Percentiles rank a stretch among this genome's conserved stretches.
phyloP scores from a whole-genome alignment of 768 basidiomycete genomes.

The Trichaptum fuscoviolaceum region DNA sequence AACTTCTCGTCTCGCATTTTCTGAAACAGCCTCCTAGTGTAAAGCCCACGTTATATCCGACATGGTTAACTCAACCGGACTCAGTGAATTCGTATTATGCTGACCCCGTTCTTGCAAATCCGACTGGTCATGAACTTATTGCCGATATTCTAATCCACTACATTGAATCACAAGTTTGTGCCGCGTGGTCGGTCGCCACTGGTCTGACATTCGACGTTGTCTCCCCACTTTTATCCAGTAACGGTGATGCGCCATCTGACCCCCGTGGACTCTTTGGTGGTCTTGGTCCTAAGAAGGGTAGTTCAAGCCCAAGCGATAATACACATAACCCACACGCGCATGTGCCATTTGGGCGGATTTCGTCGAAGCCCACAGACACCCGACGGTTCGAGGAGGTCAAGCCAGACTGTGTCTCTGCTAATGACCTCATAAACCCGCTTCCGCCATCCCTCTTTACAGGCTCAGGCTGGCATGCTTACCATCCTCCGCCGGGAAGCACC shows the following conservation, averaged over 20 bases:
- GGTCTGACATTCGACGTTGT: conserved; percentile 61
- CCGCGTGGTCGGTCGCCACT: conserved; percentile 71
- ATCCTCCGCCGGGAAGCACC: conserved; percentile 48
- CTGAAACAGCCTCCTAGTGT: conserved; percentile 35
- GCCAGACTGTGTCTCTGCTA: conserved; percentile 93
- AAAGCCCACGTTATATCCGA: conserved; percentile 76
- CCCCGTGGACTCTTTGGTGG: conserved; percentile 78
- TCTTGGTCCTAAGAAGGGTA: conserved; percentile 77
- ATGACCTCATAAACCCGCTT: conserved; percentile 95
- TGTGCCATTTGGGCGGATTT: conserved; percentile 73
- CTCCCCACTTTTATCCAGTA: conserved; percentile 33
- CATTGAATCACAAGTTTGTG: conserved; percentile 85
- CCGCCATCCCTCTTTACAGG: conserved; percentile 93
- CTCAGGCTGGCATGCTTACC: conserved; percentile 81
- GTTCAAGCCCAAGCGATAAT: conserved; percentile 18
- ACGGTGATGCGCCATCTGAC: conserved; percentile 36
- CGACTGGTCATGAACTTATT: conserved; percentile 77
- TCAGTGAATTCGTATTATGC: conserved; percentile 66
- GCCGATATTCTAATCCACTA: conserved; percentile 90
- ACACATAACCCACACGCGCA: conserved; percentile 34
- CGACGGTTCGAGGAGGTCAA: conserved; percentile 76
- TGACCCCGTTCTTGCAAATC: conserved; percentile 79
- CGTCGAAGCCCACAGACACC: conserved; percentile 48
- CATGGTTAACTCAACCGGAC: conserved; percentile 71
- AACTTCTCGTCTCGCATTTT: background rate